Evolutionary conservation across 2,329 filamentous ascomycete genomes (phyloP), one percentile per base, ranked within the genome.

Genomic region (Diaporthe destruens): DNA sequence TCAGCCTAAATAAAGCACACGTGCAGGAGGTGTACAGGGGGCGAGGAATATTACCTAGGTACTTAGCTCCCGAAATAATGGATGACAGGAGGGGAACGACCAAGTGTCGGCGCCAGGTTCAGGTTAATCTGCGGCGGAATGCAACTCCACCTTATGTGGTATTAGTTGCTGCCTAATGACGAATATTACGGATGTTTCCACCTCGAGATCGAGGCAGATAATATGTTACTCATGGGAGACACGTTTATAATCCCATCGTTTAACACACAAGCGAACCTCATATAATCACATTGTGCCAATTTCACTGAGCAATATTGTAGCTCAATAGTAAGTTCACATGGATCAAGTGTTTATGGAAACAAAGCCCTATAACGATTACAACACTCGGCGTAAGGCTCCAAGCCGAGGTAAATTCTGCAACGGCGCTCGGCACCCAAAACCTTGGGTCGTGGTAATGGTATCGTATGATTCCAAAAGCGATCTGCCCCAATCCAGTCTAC

Each of bases 401-500:
- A 20, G 9, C 3, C 29, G 39, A 32, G 25, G 25, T 23, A 4
- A 20, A 14, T 5, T 25, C 20, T 29, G 25, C 14, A 55, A 6
- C 12, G 25, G 53, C 14, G n/a, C 53, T 32, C 11, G 25, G 25
- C 3, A 14, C 2, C n/a, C 32, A n/a, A n/a, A n/a, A n/a, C n/a
- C 23, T 7, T 18, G 20, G 23, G 42, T 29, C 6, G n/a, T 6
- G 12, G n/a, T 32, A 32, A 9, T 12, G 11, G n/a, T 47, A 16
- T 44, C 14, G 42, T 18, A 44, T 14, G 42, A 20, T 32, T 49
- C 11, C 4, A 14, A 20, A 6, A 11, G 39, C 12, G 39, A n/a
- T 34, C 39, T 63, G 18, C 12, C 59, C 59, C 49, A 55, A 63
- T 63, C 42, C 59, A 63, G 18, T 49, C 59, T 34, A 9, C n/a